phyloP scores from a whole-genome alignment of 2,329 filamentous ascomycete genomes.

The Botrytis medusae region DNA sequence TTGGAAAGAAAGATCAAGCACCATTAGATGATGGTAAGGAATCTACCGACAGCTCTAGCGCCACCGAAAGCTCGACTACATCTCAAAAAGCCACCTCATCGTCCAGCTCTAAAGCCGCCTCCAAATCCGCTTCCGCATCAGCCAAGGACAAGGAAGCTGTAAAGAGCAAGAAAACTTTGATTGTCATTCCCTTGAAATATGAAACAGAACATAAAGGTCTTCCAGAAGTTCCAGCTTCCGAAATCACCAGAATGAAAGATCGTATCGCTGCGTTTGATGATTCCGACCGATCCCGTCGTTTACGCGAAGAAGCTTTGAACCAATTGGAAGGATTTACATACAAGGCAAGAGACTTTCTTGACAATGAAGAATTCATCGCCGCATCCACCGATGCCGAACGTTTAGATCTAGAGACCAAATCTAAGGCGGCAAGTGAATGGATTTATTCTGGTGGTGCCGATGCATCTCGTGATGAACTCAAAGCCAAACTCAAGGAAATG shows the following conservation, averaged over 20 bases:
- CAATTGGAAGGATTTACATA: slow-evolving; percentile 94
- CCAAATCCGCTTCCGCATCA: slow-evolving; percentile 39
- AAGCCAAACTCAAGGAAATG: slow-evolving; percentile 72
- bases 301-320: slow-evolving; percentile 85
- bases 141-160: slow-evolving; percentile 35
- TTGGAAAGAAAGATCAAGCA: slow-evolving; percentile 84
- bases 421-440: slow-evolving; percentile 78
- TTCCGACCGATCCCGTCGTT: slow-evolving; percentile 74
- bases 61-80: slow-evolving; percentile 49
- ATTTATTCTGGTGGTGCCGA: slow-evolving; percentile 82
- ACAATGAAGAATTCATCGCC: slow-evolving; percentile 70
- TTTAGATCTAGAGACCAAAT: slow-evolving; percentile 63
- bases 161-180: slow-evolving; percentile 37
- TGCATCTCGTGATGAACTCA: slow-evolving; percentile 72
- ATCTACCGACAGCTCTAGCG: slow-evolving; percentile 45
- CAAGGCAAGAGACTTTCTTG: slow-evolving; percentile 77
- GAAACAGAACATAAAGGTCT: slow-evolving; percentile 34
- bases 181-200: slow-evolving; percentile 39
- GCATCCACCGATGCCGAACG: slow-evolving; percentile 70
- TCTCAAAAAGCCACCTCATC: slow-evolving; percentile 45
- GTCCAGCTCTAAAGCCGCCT: slow-evolving; percentile 46
- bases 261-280: slow-evolving; percentile 81
- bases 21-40: slow-evolving; percentile 62
- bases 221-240: slow-evolving; percentile 34
- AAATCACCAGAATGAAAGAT: slow-evolving; percentile 45